A percentile compares a stretch with the other conserved stretches of the same genome.
phyloP scores from a whole-genome alignment of 345 rosid species.

The Boechera divaricarpa region DNA sequence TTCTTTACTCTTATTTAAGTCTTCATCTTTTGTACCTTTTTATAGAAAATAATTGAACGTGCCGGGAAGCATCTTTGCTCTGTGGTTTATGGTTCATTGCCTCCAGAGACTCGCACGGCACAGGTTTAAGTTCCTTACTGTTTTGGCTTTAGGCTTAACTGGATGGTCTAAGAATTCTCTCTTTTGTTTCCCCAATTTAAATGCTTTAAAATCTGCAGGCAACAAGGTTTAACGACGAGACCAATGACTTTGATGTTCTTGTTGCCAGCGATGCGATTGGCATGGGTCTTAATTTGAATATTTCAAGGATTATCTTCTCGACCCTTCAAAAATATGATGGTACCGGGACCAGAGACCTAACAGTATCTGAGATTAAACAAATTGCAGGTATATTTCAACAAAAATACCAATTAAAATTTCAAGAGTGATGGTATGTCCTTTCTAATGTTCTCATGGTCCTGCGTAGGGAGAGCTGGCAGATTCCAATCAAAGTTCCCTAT shows the following conservation, averaged over 20 bases:
- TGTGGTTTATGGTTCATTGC: conserved; percentile 93
- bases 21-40: conserved; percentile 14
- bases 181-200: conserved; percentile 8
- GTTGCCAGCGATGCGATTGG: conserved; percentile 99
- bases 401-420: not conserved
- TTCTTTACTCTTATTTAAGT: conserved; percentile 6
- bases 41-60: conserved; percentile 67
- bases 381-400: conserved; percentile 68
- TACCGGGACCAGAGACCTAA: conserved; percentile 64
- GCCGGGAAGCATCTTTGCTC: conserved; percentile 83
- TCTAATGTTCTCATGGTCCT: conserved; percentile 26
- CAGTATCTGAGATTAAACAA: conserved; percentile 89
- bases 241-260: conserved; percentile 89
- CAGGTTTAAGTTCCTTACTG: conserved; percentile 64
- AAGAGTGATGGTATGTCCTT: conserved; percentile 1
- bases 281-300: conserved; percentile 94
- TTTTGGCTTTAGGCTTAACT: conserved; percentile 12
- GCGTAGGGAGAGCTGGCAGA: conserved; percentile 89
- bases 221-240: conserved; percentile 79
- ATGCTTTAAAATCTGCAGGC: conserved; percentile 71
- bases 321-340: conserved; percentile 83
- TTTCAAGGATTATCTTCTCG: conserved; percentile 88
- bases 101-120: conserved; percentile 90
- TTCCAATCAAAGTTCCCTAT: conserved; percentile 82
- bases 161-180: conserved; percentile 17